A percentile compares a stretch with the other conserved stretches of the same genome.
These are phyloP conservation scores for Piper betle DNA, from an alignment of 164 flowering plant species.

Conservation along the genomic window DNA sequence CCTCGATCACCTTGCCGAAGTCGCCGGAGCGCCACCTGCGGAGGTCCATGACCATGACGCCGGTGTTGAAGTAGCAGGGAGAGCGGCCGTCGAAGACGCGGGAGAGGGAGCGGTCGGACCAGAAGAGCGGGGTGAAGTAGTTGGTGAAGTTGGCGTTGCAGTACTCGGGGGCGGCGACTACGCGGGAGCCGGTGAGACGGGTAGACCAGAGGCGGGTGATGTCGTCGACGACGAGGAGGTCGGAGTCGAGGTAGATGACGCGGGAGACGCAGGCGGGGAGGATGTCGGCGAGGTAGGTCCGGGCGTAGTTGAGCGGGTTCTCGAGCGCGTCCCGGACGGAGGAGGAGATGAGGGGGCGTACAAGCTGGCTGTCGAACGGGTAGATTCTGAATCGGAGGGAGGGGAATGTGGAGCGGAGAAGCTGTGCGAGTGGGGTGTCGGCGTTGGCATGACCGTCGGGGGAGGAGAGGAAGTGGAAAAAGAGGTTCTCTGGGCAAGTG, in stretches of 20 bases:
- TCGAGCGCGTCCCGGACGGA: conserved; percentile 19
- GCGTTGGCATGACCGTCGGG: conserved; percentile 10
- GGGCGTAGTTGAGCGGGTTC: conserved; percentile 45
- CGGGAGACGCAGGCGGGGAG: conserved; percentile 28
- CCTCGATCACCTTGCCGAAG: conserved; percentile 29
- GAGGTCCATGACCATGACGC: conserved; percentile 67
- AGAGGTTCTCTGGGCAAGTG: conserved; percentile 59
- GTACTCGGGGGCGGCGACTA: conserved; percentile 46
- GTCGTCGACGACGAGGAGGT: conserved; percentile 41
- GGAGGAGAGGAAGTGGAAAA: conserved; percentile 63
- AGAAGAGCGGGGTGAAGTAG: conserved; percentile 40
- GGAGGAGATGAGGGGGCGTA: conserved; percentile 27
- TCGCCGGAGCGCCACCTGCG: conserved; percentile 36
- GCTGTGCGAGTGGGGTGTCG: too few relatives aligned
- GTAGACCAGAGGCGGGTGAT: conserved; percentile 34
- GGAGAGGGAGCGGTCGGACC: conserved; percentile 22
- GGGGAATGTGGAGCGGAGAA: conserved; percentile 29
- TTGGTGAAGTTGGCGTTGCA: conserved; percentile 34
- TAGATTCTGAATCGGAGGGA: conserved; percentile 30
- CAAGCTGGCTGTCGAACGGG: conserved; percentile 13
- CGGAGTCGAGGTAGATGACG: conserved; percentile 51
- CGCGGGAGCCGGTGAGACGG: conserved; percentile 21
- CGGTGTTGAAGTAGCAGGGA: conserved; percentile 60
- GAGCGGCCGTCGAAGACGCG: conserved; percentile 25
- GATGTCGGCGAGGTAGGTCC: conserved; percentile 40